Conservation (phyloP, 306 rosid species). For the Phaseolus lunatus region DNA sequence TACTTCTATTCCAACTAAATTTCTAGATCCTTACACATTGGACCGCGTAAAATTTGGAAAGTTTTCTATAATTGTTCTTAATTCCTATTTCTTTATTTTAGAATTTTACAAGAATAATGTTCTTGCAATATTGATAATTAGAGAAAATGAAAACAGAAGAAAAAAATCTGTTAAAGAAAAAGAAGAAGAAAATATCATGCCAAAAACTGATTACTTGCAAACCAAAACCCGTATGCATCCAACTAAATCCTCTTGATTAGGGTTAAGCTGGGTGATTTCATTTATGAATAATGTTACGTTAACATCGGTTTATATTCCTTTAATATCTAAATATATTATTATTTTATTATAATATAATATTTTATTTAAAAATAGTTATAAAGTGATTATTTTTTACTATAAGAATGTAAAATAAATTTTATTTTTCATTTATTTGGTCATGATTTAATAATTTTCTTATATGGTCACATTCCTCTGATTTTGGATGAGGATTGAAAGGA, state of each 20-base stretch:
- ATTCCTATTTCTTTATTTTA: not conserved
- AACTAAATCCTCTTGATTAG: not conserved
- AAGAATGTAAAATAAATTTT: no score
- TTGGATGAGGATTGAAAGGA: not conserved
- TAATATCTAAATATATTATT: no score
- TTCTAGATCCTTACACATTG: no score
- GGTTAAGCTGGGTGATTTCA: not conserved
- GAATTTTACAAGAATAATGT: not conserved
- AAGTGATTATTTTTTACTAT: no score
- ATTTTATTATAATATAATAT: no score
- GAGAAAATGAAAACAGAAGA: not conserved
- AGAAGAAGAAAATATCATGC: no score
- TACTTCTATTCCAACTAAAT: no score
- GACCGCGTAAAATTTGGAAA: not conserved
- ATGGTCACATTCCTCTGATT: not conserved
- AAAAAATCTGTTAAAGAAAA: not conserved
- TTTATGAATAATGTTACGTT: no score
- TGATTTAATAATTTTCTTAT: not conserved
- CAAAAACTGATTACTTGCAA: not conserved
- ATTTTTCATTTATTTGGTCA: not conserved
- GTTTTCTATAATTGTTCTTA: not conserved
- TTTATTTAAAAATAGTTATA: no score
- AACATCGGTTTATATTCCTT: no score
- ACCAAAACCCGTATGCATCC: not conserved
- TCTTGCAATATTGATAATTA: not conserved